Percentiles rank a stretch among this genome's conserved stretches.
These are phyloP conservation scores for Boletus rubescentipes DNA, from an alignment of 768 basidiomycete species.

Conservation along the genomic window DNA sequence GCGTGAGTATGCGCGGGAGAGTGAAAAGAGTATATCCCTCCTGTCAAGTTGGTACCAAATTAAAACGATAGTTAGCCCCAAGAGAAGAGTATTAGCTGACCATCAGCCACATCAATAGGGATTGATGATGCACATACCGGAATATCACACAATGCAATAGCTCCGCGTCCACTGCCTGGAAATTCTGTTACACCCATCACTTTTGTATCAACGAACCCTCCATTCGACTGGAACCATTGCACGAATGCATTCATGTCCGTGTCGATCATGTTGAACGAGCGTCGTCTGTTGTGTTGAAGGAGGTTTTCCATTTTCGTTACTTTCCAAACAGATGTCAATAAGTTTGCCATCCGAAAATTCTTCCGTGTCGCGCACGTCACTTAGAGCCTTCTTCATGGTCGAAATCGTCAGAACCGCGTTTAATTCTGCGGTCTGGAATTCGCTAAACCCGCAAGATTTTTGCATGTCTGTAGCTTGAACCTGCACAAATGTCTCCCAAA, in stretches of 20 bases:
- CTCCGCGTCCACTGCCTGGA: constrained; percentile 67
- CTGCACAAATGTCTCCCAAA: constrained; percentile 10
- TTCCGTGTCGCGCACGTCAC: not conserved
- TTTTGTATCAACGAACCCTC: constrained; percentile 49
- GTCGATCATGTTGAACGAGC: constrained; percentile 1
- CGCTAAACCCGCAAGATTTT: too few relatives aligned
- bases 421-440: too few relatives aligned
- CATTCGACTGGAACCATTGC: constrained; percentile 56
- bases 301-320: not conserved
- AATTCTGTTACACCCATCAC: constrained; percentile 46
- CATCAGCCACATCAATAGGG: not conserved
- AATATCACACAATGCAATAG: constrained; percentile 70
- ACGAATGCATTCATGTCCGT: constrained; percentile 38
- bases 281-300: not conserved
- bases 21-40: constrained; percentile 76
- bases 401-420: too few relatives aligned
- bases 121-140: constrained; percentile 44
- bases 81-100: not conserved
- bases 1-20: constrained; percentile 72
- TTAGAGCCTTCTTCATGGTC: too few relatives aligned
- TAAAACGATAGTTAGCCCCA: not conserved
- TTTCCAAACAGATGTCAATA: not conserved
- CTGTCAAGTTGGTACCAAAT: constrained; percentile 36
- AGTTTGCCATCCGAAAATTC: not conserved
- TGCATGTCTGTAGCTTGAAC: too few relatives aligned